A percentile compares a stretch with the other conserved stretches of the same genome.
These are phyloP conservation scores for Colletotrichum endophyticum DNA, from an alignment of 2,329 filamentous ascomycete genomes.

Conservation along the genomic window DNA sequence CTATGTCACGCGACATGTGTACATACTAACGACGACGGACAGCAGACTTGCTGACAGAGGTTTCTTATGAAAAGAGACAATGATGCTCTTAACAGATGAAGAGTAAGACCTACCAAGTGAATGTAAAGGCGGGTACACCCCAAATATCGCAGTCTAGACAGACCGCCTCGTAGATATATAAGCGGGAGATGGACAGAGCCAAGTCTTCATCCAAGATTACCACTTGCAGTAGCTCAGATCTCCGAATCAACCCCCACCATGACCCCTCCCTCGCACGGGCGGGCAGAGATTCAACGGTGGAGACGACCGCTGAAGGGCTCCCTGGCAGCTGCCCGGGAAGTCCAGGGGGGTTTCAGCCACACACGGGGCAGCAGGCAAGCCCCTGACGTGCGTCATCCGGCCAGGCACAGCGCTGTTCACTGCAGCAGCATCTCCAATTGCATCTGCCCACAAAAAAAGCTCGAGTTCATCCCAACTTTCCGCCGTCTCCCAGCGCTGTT, in stretches of 20 bases:
- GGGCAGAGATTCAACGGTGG: background rate
- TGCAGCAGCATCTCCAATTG: background rate
- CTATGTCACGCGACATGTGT: background rate
- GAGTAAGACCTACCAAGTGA: background rate
- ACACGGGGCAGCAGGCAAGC: background rate
- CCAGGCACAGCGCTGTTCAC: background rate
- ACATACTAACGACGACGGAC: background rate
- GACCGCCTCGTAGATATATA: background rate
- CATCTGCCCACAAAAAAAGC: constrained; percentile 7
- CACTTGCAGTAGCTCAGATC: constrained; percentile 1
- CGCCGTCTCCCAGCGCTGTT: background rate
- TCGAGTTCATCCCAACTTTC: constrained; percentile 5
- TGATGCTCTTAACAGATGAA: background rate
- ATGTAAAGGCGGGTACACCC: background rate
- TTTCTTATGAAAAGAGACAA: background rate
- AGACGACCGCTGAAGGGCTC: background rate
- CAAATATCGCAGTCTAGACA: background rate
- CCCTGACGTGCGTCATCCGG: constrained; percentile 21
- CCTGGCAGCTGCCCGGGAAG: background rate
- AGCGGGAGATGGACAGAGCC: constrained; percentile 11
- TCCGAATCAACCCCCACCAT: constrained; percentile 6
- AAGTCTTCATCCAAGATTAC: constrained; percentile 5
- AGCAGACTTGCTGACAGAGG: background rate
- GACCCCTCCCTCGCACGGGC: constrained; percentile 1
- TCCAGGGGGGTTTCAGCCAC: constrained; percentile 9